Percentiles rank a stretch among this genome's conserved stretches.
Evolutionary conservation across 306 rosid genomes (phyloP).

Genomic region (Senna siamea): DNA sequence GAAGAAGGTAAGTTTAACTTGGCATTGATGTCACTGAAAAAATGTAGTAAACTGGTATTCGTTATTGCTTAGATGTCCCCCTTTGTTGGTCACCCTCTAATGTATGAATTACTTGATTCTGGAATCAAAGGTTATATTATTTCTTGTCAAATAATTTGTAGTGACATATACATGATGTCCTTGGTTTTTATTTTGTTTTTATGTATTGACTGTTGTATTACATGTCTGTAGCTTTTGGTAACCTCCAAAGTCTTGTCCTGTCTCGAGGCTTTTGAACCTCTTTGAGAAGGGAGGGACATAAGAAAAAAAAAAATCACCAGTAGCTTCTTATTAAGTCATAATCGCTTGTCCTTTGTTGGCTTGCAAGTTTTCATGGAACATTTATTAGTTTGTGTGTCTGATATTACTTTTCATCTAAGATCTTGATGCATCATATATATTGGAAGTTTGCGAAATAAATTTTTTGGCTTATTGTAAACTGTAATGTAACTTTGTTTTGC

Average conservation of each 20-base stretch:
- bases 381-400: slow-evolving; percentile 15
- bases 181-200: no score
- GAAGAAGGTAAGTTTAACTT: slow-evolving; percentile 55
- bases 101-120: slow-evolving; percentile 7
- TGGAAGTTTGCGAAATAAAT: no score
- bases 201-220: background rate
- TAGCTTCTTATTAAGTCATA: background rate
- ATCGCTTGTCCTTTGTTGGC: background rate
- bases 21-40: slow-evolving; percentile 20
- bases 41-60: background rate
- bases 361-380: slow-evolving; percentile 1
- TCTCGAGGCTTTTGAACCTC: background rate
- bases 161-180: background rate
- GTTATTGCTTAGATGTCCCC: background rate
- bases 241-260: slow-evolving; percentile 1
- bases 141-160: background rate
- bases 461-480: background rate
- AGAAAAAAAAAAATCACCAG: no score
- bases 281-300: no score
- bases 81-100: background rate
- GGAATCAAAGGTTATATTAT: background rate
- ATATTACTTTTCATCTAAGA: background rate
- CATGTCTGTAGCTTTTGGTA: background rate
- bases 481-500: slow-evolving; percentile 16
- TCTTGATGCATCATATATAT: no score